A percentile compares a stretch with the other conserved stretches of the same genome.
These are phyloP conservation scores for Hebeloma cylindrosporum DNA, from an alignment of 768 basidiomycete species.

Conservation along the genomic window DNA sequence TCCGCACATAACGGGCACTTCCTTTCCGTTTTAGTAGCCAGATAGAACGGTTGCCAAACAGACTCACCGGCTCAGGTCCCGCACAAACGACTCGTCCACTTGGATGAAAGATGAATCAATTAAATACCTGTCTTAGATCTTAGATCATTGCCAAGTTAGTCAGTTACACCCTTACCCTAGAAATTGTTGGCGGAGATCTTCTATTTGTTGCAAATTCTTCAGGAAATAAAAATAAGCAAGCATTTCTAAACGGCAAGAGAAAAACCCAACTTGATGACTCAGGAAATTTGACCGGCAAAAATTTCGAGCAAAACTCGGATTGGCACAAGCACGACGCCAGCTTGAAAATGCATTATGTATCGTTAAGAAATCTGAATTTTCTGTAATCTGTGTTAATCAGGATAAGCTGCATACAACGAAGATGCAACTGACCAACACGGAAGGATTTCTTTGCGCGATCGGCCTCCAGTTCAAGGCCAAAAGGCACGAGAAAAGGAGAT, in stretches of 20 bases:
- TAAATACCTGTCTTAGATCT: constrained; percentile 57
- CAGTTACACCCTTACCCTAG: constrained; percentile 48
- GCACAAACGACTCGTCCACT: constrained; percentile 61
- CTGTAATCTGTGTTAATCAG: constrained; percentile 37
- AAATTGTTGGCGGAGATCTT: constrained; percentile 92
- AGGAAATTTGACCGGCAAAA: constrained; percentile 82
- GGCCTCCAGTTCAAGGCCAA: constrained; percentile 86
- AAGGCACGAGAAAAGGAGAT: constrained; percentile 87
- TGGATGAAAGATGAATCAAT: constrained; percentile 85
- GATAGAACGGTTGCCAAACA: constrained; percentile 9
- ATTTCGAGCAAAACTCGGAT: constrained; percentile 58
- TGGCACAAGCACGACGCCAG: constrained; percentile 79
- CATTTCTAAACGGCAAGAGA: not conserved
- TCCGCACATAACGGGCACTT: constrained; percentile 75
- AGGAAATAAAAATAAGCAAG: constrained; percentile 1
- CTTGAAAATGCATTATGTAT: constrained; percentile 86
- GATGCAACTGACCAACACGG: constrained; percentile 55
- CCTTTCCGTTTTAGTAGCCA: not conserved
- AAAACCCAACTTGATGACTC: constrained; percentile 68
- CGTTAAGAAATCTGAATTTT: constrained; percentile 94
- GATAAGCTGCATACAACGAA: not conserved
- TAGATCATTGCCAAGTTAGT: constrained; percentile 1
- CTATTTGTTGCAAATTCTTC: constrained; percentile 92
- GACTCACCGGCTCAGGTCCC: constrained; percentile 65
- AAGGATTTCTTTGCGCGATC: constrained; percentile 82